These are phyloP conservation scores for Pharus latifolius DNA, from an alignment of 176 grass and related monocot species.

Conservation along the genomic window DNA sequence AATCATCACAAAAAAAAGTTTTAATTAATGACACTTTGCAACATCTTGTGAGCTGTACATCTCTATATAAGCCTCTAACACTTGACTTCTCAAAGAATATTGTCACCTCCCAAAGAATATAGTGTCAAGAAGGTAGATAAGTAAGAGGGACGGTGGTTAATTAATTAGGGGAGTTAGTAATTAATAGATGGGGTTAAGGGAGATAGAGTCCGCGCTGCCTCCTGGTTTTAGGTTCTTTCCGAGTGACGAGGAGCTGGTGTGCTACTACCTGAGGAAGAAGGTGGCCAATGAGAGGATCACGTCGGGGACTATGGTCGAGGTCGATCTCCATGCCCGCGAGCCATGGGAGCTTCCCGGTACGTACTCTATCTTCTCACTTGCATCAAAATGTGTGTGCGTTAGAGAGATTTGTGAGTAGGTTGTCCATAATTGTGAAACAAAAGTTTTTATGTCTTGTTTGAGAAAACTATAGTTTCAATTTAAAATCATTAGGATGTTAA, in stretches of 20 bases:
- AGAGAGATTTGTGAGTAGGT: too few relatives aligned
- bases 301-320: slow-evolving; percentile 56
- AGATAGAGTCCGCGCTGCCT: slow-evolving; percentile 47
- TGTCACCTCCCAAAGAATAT: not conserved
- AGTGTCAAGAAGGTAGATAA: not conserved
- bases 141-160: not conserved
- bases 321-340: slow-evolving; percentile 63
- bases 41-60: too few relatives aligned
- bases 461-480: too few relatives aligned
- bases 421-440: too few relatives aligned
- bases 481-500: too few relatives aligned
- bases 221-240: slow-evolving; percentile 84
- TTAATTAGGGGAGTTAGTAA: not conserved
- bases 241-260: slow-evolving; percentile 73
- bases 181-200: slow-evolving; percentile 44
- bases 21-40: too few relatives aligned
- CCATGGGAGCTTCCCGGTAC: slow-evolving; percentile 90
- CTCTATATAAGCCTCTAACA: not conserved
- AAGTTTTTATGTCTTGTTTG: too few relatives aligned
- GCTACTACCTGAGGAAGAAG: slow-evolving; percentile 78
- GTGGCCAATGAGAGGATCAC: slow-evolving; percentile 39
- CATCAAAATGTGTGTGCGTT: too few relatives aligned
- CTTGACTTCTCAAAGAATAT: not conserved
- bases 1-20: not conserved
- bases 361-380: not conserved